These are phyloP conservation scores for Pythium dissotocum DNA, from an alignment of 352 stramenopile species.

Conservation along the genomic window DNA sequence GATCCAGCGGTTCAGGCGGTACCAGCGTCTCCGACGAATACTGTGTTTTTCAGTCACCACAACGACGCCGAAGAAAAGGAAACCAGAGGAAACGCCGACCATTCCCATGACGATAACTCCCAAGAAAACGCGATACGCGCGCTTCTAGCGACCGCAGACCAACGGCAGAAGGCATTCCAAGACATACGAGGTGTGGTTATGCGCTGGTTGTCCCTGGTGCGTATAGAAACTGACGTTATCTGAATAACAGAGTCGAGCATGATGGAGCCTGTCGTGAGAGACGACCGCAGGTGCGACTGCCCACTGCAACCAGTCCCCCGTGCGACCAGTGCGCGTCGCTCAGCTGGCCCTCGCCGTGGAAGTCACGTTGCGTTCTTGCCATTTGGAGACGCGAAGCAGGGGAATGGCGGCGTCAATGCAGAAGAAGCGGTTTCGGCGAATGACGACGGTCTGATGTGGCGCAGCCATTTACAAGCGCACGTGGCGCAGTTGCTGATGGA, in stretches of 20 bases:
- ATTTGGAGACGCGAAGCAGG: not conserved
- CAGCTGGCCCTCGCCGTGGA: not conserved
- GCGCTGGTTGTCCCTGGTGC: not conserved
- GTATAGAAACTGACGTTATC: not conserved
- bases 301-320: conserved; percentile 16
- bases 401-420: not conserved
- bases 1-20: not conserved
- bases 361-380: not conserved
- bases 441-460: conserved; percentile 28
- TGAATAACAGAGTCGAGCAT: conserved; percentile 12
- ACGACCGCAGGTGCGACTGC: conserved; percentile 28
- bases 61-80: not conserved
- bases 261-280: conserved; percentile 8
- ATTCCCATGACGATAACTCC: not conserved
- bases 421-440: not conserved
- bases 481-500: conserved; percentile 46
- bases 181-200: conserved; percentile 13
- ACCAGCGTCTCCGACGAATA: not conserved
- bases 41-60: not conserved
- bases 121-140: conserved; percentile 1
- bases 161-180: conserved; percentile 22
- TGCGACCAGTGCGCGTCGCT: conserved; percentile 4
- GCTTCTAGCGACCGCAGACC: conserved; percentile 6
- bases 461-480: conserved; percentile 44
- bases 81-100: not conserved